Evolutionary conservation across 2,329 filamentous ascomycete species (phyloP).

Genomic region (Verticillium albo-atrum): DNA sequence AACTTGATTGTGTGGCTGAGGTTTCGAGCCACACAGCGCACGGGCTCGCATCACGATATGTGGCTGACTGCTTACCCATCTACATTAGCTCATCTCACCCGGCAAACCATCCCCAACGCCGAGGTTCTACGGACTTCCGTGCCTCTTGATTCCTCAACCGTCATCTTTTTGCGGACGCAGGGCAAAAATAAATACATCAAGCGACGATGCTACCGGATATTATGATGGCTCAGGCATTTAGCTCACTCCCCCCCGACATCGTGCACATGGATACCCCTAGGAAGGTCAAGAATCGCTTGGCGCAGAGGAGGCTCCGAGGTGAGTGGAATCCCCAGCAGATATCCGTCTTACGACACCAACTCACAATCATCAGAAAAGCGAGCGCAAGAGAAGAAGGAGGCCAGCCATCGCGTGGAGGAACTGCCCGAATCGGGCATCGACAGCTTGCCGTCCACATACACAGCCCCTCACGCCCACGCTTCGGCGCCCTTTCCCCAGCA

Average conservation of each 20-base stretch:
- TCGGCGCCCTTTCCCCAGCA: not conserved
- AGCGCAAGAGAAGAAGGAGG: not conserved
- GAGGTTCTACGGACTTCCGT: not conserved
- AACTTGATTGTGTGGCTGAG: no score
- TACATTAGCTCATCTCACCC: not conserved
- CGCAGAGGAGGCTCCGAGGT: not conserved
- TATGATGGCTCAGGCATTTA: not conserved
- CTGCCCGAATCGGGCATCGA: not conserved
- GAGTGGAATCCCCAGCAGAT: not conserved
- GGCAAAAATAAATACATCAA: not conserved
- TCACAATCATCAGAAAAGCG: not conserved
- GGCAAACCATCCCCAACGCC: not conserved
- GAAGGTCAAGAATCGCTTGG: not conserved
- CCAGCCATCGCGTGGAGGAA: not conserved
- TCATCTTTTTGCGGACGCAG: not conserved
- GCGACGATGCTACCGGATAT: not conserved
- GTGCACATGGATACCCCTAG: not conserved
- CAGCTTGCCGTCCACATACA: not conserved
- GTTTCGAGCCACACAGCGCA: no score
- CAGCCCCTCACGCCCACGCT: not conserved
- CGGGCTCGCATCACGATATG: no score
- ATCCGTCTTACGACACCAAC: not conserved
- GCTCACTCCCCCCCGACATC: not conserved
- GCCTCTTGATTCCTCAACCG: not conserved
- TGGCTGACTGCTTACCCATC: not conserved